A percentile compares a stretch with the other conserved stretches of the same genome.
phyloP scores from a whole-genome alignment of 805 yeast genomes.

The Saccharomycopsis babjevae region DNA sequence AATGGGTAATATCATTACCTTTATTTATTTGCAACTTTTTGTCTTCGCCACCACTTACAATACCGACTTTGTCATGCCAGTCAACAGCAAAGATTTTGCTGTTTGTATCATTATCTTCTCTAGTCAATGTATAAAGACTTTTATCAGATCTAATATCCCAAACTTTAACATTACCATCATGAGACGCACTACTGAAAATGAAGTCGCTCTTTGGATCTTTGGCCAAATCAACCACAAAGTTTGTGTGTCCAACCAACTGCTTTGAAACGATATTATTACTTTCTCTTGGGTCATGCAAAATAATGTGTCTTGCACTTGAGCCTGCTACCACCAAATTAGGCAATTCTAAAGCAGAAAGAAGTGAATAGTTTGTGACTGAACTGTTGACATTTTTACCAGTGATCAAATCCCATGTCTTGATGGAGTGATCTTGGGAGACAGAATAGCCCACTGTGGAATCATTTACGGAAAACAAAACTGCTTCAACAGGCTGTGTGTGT shows the following conservation, averaged over 20 bases:
- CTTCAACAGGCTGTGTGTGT: constrained; percentile 83
- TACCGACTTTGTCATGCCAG: constrained; percentile 75
- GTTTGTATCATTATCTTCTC: constrained; percentile 43
- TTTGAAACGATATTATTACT: constrained; percentile 48
- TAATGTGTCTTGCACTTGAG: constrained; percentile 96
- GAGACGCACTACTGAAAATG: constrained; percentile 85
- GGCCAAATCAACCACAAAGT: constrained; percentile 75
- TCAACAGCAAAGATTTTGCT: constrained; percentile 75
- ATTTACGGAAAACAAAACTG: constrained; percentile 57
- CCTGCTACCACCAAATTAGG: constrained; percentile 79
- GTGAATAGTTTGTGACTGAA: constrained; percentile 74
- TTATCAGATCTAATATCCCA: constrained; percentile 92
- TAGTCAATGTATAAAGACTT: constrained; percentile 69
- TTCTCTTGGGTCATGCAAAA: constrained; percentile 82
- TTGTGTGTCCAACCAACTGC: constrained; percentile 81
- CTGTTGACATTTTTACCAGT: constrained; percentile 82
- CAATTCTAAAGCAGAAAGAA: constrained; percentile 64
- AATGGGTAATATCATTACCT: constrained; percentile 3
- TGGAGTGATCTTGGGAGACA: constrained; percentile 89
- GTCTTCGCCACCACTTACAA: constrained; percentile 89
- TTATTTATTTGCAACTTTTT: constrained; percentile 81
- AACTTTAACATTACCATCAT: constrained; percentile 88
- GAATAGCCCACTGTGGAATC: constrained; percentile 85
- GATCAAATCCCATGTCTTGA: constrained; percentile 93
- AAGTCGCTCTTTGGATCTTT: constrained; percentile 69